These are phyloP conservation scores for Lipomyces mesembrius DNA, from an alignment of 805 yeast genomes.

Conservation along the genomic window DNA sequence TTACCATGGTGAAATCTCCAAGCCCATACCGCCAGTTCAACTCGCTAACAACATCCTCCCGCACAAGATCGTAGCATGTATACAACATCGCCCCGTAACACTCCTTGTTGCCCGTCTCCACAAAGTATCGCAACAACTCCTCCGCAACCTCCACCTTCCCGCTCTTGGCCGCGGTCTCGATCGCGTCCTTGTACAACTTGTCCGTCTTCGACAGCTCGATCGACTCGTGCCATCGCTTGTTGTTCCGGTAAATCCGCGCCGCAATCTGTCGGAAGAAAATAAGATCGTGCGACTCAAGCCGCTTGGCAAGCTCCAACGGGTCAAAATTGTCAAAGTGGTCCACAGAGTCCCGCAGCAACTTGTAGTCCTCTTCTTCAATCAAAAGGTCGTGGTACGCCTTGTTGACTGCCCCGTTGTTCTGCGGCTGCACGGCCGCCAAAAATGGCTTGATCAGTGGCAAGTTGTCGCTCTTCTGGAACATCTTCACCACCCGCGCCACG, in stretches of 20 bases:
- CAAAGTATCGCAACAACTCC: conserved; percentile 87
- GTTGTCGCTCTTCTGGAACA: conserved; percentile 94
- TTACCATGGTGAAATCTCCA: conserved; percentile 71
- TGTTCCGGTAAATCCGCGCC: conserved; percentile 89
- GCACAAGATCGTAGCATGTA: conserved; percentile 78
- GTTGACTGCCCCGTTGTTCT: conserved; percentile 89
- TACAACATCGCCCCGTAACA: conserved; percentile 89
- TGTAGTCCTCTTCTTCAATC: conserved; percentile 95
- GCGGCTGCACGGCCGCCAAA: conserved; percentile 85
- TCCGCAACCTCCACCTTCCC: conserved; percentile 80
- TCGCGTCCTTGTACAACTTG: conserved; percentile 92
- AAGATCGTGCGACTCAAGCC: conserved; percentile 88
- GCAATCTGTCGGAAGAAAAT: conserved; percentile 96
- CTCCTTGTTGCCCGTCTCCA: conserved; percentile 95
- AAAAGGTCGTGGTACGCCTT: conserved; percentile 93
- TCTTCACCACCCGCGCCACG: conserved; percentile 84
- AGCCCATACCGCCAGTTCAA: conserved; percentile 88
- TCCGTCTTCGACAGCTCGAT: conserved; percentile 87
- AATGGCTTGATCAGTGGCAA: conserved; percentile 95
- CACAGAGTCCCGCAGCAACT: conserved; percentile 82
- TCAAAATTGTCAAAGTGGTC: conserved; percentile 92
- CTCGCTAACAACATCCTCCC: conserved; percentile 84
- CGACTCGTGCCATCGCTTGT: conserved; percentile 90
- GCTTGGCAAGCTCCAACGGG: conserved; percentile 85
- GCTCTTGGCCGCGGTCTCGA: conserved; percentile 87